Evolutionary conservation across 768 basidiomycete genomes (phyloP), one percentile per base, ranked within the genome.

Genomic region (Boletus rufocinnamomeus): DNA sequence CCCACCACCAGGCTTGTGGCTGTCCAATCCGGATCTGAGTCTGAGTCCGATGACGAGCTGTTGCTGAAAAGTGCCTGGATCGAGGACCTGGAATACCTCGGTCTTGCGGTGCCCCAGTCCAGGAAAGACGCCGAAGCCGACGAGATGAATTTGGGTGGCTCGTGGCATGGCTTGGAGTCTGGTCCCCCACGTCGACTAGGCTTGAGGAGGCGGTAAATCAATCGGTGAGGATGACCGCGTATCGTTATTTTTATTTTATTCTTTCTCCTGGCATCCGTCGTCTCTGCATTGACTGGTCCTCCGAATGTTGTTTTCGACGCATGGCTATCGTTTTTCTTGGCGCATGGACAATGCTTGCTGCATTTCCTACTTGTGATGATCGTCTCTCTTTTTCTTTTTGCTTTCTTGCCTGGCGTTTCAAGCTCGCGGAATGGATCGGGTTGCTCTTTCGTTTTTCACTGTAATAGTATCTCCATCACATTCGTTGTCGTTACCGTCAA

Each of bases 91-190:
- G 57, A 58, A 3, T 65, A 69, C 23, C 66, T 71, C 8, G 71
- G 63, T 37, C 50, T 58, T 21, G n/a, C 50, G 4, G 60, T 50
- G 17, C 60, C 61, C 16, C 37, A 37, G 10, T 40, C 30, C 7
- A 27, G 34, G 44, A 48, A 49, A 21, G 60, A 59, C 0, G 51
- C 6, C 14, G 58, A 59, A 3, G 35, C 59, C 0, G 72, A 73
- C n/a, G 73, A 75, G n/a, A n/a, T 73, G 46, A 74, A 75, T 27
- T 27, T 75, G 21, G 56, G 57, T 34, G 62, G 64, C 9, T 21
- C 28, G 28, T 59, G 59, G 63, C 50, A 48, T 19, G 60, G 38
- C 14, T 34, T 61, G 4, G 58, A 62, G 28, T 52, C 27, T 32
- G 23, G 40, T 16, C 51, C 60, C 35, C 59, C 60, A 6, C 56